These are phyloP conservation scores for Prototheca wickerhamii DNA, from an alignment of 163 green algal genomes.

Conservation along the genomic window DNA sequence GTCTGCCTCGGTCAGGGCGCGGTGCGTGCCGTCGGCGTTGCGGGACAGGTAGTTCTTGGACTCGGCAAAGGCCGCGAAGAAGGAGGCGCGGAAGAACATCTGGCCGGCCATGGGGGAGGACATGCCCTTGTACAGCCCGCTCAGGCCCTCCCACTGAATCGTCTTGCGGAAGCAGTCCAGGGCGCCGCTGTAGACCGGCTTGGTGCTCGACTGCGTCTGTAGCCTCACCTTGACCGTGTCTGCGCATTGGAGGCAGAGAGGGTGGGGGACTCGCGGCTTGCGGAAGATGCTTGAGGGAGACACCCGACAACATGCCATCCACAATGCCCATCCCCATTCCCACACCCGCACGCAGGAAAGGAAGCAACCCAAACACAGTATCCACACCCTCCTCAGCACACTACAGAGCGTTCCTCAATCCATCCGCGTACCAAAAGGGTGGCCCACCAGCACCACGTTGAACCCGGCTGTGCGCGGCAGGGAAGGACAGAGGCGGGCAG, in stretches of 20 bases:
- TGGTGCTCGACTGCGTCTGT: slow-evolving; percentile 76
- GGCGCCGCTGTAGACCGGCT: slow-evolving; percentile 84
- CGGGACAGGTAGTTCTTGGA: slow-evolving; percentile 73
- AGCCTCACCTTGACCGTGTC: slow-evolving; percentile 76
- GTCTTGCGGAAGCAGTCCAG: slow-evolving; percentile 86
- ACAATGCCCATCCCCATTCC: too few relatives aligned
- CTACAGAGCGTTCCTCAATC: too few relatives aligned
- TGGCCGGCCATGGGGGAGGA: slow-evolving; percentile 83
- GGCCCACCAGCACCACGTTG: slow-evolving; percentile 77
- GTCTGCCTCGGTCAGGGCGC: slow-evolving; percentile 45
- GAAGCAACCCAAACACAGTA: too few relatives aligned
- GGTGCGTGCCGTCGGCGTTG: slow-evolving; percentile 60
- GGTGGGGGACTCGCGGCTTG: neutral
- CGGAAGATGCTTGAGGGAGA: neutral
- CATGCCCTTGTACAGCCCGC: slow-evolving; percentile 88
- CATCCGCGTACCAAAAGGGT: slow-evolving; percentile 78
- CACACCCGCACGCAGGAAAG: too few relatives aligned
- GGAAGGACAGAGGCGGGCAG: neutral
- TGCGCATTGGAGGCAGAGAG: neutral
- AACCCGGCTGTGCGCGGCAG: slow-evolving; percentile 63
- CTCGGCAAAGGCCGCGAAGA: slow-evolving; percentile 79
- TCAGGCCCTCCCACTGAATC: slow-evolving; percentile 76
- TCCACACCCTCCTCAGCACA: too few relatives aligned
- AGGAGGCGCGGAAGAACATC: slow-evolving; percentile 85
- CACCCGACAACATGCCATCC: too few relatives aligned